A percentile compares a stretch with the other conserved stretches of the same genome.
Evolutionary conservation across 1,284 basidiomycete species (phyloP).

Genomic region (Peniophora sp.): DNA sequence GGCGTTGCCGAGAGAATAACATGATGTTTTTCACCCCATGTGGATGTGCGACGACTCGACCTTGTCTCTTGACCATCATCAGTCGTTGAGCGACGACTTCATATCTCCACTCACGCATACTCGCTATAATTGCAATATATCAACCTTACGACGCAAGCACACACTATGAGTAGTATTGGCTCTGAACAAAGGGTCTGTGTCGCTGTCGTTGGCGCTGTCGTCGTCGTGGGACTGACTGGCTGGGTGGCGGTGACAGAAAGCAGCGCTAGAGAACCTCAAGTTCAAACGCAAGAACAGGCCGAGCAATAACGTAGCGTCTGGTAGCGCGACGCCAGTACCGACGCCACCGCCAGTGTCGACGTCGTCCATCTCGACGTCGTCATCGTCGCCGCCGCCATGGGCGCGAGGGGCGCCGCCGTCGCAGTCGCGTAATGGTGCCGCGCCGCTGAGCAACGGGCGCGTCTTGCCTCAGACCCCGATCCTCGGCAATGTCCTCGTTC

Average conservation of each 20-base stretch:
- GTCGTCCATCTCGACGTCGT: constrained; percentile 6
- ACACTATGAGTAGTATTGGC: too few species aligned
- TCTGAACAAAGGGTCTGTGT: constrained; percentile 5
- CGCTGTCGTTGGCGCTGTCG: neutral
- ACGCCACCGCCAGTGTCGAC: constrained; percentile 5
- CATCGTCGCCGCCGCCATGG: constrained; percentile 2
- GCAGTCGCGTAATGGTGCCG: constrained; percentile 37
- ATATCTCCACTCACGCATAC: neutral
- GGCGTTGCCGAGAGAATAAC: too few species aligned
- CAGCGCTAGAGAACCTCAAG: constrained; percentile 51
- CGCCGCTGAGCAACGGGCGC: constrained; percentile 72
- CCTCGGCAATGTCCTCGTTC: constrained; percentile 6
- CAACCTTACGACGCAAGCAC: neutral
- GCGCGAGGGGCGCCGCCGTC: constrained; percentile 24
- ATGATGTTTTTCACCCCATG: too few species aligned
- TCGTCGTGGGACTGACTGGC: neutral
- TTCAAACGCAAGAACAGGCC: constrained; percentile 21
- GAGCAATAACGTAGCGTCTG: neutral
- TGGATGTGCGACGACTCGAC: too few species aligned
- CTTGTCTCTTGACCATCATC: constrained; percentile 1
- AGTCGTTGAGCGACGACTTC: neutral
- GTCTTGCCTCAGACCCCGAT: constrained; percentile 2
- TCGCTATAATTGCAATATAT: neutral
- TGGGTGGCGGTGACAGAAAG: constrained; percentile 32
- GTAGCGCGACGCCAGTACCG: constrained; percentile 18